Percentiles rank a stretch among this genome's conserved stretches.
phyloP scores from a whole-genome alignment of 352 stramenopile genomes.

The Globisporangium nodosum region DNA sequence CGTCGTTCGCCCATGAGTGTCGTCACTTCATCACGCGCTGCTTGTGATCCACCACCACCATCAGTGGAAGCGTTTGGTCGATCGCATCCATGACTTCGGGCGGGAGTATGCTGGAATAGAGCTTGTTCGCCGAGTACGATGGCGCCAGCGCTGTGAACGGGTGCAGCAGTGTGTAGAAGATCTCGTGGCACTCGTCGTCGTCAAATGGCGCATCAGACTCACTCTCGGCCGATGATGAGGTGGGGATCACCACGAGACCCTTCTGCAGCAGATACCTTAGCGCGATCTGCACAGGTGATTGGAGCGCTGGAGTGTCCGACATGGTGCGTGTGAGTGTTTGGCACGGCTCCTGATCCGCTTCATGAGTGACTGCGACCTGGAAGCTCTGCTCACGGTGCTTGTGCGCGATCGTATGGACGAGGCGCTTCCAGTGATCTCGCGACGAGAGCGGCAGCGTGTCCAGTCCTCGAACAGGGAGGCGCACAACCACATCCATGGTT shows the following conservation, averaged over 20 bases:
- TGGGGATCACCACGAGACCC: conserved; percentile 40
- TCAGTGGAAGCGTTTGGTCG: conserved; percentile 25
- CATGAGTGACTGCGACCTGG: conserved; percentile 35
- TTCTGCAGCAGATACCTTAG: conserved; percentile 47
- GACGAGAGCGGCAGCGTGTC: conserved; percentile 13
- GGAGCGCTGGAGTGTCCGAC: conserved; percentile 23
- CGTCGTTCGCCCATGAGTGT: background rate
- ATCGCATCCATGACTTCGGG: conserved; percentile 33
- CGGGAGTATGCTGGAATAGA: conserved; percentile 43
- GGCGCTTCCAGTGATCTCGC: conserved; percentile 22
- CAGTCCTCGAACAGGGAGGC: conserved; percentile 26
- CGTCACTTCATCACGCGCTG: background rate
- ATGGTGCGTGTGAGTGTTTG: conserved; percentile 24
- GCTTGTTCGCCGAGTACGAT: conserved; percentile 33
- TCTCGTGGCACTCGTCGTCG: conserved; percentile 18
- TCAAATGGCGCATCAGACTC: conserved; percentile 5
- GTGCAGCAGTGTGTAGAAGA: conserved; percentile 42
- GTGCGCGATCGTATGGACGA: conserved; percentile 26
- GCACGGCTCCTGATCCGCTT: conserved; percentile 29
- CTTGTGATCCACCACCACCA: background rate
- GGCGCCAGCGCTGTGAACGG: conserved; percentile 32
- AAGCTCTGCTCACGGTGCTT: conserved; percentile 26
- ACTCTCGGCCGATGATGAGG: conserved; percentile 11
- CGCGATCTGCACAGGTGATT: conserved; percentile 31
- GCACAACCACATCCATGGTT: conserved; percentile 37